Evolutionary conservation across 2,329 filamentous ascomycete species (phyloP).

Genomic region (Aphanoascus verrucosus): DNA sequence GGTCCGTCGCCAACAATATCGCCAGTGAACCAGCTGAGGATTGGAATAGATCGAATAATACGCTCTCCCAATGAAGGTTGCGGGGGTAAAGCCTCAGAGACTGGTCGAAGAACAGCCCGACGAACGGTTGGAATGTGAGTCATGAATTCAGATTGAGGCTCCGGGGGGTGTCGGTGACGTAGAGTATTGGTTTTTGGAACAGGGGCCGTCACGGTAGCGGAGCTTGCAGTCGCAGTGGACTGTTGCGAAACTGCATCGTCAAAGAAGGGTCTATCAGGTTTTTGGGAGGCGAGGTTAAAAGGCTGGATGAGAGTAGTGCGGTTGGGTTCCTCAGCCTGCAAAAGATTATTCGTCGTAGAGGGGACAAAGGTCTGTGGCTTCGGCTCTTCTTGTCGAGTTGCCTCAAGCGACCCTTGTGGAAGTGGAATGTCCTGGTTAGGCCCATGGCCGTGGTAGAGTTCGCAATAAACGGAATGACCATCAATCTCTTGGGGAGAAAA

Average conservation of each 20-base stretch:
- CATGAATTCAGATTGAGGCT: constrained; percentile 38
- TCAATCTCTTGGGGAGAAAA: constrained; percentile 62
- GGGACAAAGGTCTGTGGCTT: constrained; percentile 28
- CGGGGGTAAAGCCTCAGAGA: constrained; percentile 60
- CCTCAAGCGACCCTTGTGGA: constrained; percentile 36
- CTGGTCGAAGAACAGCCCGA: constrained; percentile 53
- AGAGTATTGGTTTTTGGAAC: constrained; percentile 17
- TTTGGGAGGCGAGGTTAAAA: constrained; percentile 30
- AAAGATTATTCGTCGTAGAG: constrained; percentile 28
- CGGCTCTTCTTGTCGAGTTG: constrained; percentile 18
- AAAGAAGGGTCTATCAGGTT: constrained; percentile 3
- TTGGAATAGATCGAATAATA: constrained; percentile 54
- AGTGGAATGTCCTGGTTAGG: constrained; percentile 55
- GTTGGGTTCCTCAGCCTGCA: constrained; percentile 26
- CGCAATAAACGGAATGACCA: constrained; percentile 59
- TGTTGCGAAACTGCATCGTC: constrained; percentile 26
- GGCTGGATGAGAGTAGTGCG: constrained; percentile 32
- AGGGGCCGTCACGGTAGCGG: constrained; percentile 30
- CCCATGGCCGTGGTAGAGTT: constrained; percentile 56
- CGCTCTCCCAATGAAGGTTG: constrained; percentile 56
- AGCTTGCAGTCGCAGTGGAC: constrained; percentile 35
- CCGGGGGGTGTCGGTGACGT: constrained; percentile 26
- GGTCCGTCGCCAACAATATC: constrained; percentile 40
- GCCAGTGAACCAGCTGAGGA: constrained; percentile 60
- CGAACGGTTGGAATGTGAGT: constrained; percentile 56